Evolutionary conservation across 2,329 filamentous ascomycete species (phyloP), one percentile per base, ranked within the genome.

Genomic region (Diatrype stigma): DNA sequence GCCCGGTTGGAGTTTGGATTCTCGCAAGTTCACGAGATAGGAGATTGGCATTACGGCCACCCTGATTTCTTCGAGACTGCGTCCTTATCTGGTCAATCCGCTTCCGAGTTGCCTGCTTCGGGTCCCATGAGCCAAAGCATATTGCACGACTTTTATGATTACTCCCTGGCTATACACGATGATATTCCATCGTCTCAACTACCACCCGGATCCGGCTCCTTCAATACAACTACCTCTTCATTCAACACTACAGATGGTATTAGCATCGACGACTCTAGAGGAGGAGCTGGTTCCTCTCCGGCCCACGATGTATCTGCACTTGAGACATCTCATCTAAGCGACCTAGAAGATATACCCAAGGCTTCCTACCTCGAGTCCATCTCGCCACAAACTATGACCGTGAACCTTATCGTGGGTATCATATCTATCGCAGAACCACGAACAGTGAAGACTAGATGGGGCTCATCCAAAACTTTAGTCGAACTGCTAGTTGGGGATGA

Each of bases 401-500:
- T 92, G 23, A 90, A 91, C 65, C 67, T 96, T 6, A 79, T 96
- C n/a, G 89, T 85, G 11, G 89, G 86, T 3, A 75, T 96, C 45
- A 85, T 96, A 54, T 84, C 86, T 12, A 78, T 90, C 46, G 78
- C 86, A 1, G 77, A 84, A 35, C 77, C 87, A 1, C 83, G 88
- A 22, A 78, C 78, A 2, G 82, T 96, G 19, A 80, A 75, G 28
- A 89, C 91, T 0, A 78, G 81, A 37, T 85, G 80, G 72, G 81
- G 85, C 23, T 69, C 71, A 11, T 74, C 75, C 6, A 76, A 86
- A 47, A 80, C 87, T 6, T 76, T 96, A 3, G 73, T 93, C 38
- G 90, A 96, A 67, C 68, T 94, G 2, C 74, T 92, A 1, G 83
- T 96, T 1, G 92, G 89, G 5, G 93, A 97, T 66, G 89, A 96